Percentiles rank a stretch among this genome's conserved stretches.
phyloP scores from a whole-genome alignment of 768 basidiomycete species.

The Termitomyces sp. region DNA sequence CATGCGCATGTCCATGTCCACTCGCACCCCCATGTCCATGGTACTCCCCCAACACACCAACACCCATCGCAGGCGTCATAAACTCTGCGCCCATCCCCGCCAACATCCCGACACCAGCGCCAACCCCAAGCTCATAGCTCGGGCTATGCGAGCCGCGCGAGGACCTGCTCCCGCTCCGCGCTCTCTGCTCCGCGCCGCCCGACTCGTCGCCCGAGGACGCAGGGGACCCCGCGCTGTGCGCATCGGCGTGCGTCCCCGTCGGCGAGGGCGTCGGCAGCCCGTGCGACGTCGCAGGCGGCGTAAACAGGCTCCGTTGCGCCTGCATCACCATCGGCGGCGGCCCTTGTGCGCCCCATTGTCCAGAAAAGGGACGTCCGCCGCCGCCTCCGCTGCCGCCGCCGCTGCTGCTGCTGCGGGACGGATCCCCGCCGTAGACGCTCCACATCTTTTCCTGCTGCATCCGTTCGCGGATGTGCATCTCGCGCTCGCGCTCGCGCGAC shows the following conservation, averaged over 20 bases:
- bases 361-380: neutral
- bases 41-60: neutral
- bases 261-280: slow-evolving; percentile 21
- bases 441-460: slow-evolving; percentile 20
- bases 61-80: neutral
- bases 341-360: slow-evolving; percentile 6
- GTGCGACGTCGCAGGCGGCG: slow-evolving; percentile 36
- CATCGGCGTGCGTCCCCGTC: neutral
- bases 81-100: neutral
- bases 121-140: slow-evolving; percentile 13
- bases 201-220: slow-evolving; percentile 1
- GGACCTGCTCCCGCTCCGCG: neutral
- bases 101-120: neutral
- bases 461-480: slow-evolving; percentile 9
- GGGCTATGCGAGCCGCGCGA: slow-evolving; percentile 11
- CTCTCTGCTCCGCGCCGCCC: neutral
- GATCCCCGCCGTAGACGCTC: slow-evolving; percentile 18
- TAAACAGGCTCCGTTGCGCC: slow-evolving; percentile 31
- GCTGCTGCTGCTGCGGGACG: neutral
- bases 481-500: slow-evolving; percentile 6
- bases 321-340: slow-evolving; percentile 17
- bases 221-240: neutral
- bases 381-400: too few species aligned
- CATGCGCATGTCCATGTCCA: neutral
- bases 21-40: neutral